Percentiles rank a stretch among this genome's conserved stretches.
Evolutionary conservation across 176 grass and related monocot genomes (phyloP).

Genomic region (Cenchrus americanus): DNA sequence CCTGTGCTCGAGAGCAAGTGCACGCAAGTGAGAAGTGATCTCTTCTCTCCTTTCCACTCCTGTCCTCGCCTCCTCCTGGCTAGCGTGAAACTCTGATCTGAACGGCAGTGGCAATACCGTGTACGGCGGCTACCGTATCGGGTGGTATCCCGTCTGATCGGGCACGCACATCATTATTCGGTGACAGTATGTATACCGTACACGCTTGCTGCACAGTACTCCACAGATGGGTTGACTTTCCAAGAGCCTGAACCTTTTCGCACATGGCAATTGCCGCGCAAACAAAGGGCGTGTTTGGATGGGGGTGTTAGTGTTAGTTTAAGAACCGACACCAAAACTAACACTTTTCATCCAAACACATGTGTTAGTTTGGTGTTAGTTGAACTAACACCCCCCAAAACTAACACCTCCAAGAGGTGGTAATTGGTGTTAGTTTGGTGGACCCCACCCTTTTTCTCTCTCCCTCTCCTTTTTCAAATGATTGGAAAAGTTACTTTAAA

Average conservation of each 20-base stretch:
- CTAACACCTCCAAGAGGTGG: too few species aligned
- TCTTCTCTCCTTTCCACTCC: not conserved
- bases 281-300: too few species aligned
- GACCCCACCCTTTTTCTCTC: too few species aligned
- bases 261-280: not conserved
- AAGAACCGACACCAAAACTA: too few species aligned
- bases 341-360: too few species aligned
- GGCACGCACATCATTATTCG: not conserved
- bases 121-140: not conserved
- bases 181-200: not conserved
- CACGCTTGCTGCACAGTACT: not conserved
- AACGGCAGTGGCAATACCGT: not conserved
- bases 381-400: too few species aligned
- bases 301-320: too few species aligned
- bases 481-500: too few species aligned
- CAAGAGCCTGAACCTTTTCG: not conserved
- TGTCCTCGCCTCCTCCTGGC: not conserved
- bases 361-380: too few species aligned
- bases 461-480: too few species aligned
- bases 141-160: not conserved
- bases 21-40: not conserved
- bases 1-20: not conserved
- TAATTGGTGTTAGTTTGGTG: too few species aligned
- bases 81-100: not conserved
- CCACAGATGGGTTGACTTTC: not conserved